Evolutionary conservation across 768 basidiomycete species (phyloP).

Genomic region (Lactarius sp.): DNA sequence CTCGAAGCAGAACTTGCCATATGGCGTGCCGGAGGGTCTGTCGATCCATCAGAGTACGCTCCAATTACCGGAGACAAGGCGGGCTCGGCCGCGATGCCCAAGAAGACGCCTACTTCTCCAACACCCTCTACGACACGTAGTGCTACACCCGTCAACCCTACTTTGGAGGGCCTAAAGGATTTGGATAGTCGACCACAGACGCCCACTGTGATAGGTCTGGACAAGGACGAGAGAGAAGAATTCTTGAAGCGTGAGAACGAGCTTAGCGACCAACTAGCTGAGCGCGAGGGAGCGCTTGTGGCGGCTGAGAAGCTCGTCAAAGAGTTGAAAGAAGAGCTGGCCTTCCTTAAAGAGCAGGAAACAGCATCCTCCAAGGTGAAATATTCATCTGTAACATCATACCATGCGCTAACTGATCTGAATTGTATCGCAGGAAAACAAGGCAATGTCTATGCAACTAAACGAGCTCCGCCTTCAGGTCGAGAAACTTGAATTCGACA

Average conservation of each 20-base stretch:
- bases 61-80: constrained; percentile 52
- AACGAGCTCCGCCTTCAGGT: constrained; percentile 90
- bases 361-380: constrained; percentile 66
- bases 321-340: constrained; percentile 84
- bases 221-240: constrained; percentile 96
- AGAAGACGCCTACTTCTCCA: constrained; percentile 51
- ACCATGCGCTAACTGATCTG: background rate
- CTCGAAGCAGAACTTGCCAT: constrained; percentile 87
- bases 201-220: constrained; percentile 80
- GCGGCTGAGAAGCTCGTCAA: constrained; percentile 82
- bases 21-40: constrained; percentile 84
- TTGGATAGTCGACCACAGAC: constrained; percentile 87
- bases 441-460: constrained; percentile 86
- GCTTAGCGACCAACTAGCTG: constrained; percentile 86
- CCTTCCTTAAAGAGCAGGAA: constrained; percentile 90
- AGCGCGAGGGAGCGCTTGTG: constrained; percentile 78
- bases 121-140: constrained; percentile 62
- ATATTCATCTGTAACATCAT: constrained; percentile 11
- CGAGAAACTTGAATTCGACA: constrained; percentile 90
- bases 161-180: constrained; percentile 68
- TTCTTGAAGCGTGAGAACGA: constrained; percentile 97
- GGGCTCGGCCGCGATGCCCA: constrained; percentile 39
- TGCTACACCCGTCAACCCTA: constrained; percentile 71
- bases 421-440: constrained; percentile 67
- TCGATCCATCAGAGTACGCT: constrained; percentile 83